Evolutionary conservation across 1,284 basidiomycete species (phyloP).

Genomic region (Ceraceosorus guamensis): DNA sequence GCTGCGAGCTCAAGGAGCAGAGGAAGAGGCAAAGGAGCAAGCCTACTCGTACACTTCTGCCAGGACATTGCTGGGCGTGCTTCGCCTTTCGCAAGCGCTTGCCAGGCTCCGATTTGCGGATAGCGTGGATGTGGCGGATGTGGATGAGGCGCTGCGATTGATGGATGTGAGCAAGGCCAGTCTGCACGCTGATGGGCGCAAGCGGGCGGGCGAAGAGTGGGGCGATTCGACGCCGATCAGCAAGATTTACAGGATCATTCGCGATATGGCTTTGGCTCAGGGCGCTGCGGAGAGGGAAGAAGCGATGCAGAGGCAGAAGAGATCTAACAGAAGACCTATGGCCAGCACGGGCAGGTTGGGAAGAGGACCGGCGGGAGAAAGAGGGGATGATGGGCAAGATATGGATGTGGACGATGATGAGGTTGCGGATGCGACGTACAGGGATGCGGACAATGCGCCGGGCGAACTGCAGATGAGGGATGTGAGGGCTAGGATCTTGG

Average conservation of each 20-base stretch:
- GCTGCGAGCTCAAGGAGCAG: slow-evolving; percentile 82
- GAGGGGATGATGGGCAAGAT: slow-evolving; percentile 5
- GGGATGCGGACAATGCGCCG: slow-evolving; percentile 6
- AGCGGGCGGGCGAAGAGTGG: slow-evolving; percentile 8
- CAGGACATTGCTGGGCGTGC: slow-evolving; percentile 84
- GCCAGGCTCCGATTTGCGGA: slow-evolving; percentile 80
- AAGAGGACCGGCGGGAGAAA: slow-evolving; percentile 8
- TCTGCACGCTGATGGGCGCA: slow-evolving; percentile 50
- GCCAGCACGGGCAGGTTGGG: background rate
- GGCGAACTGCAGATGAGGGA: slow-evolving; percentile 21
- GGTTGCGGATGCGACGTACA: slow-evolving; percentile 1
- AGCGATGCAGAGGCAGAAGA: background rate
- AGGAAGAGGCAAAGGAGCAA: slow-evolving; percentile 80
- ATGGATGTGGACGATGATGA: slow-evolving; percentile 11
- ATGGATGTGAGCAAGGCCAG: slow-evolving; percentile 95
- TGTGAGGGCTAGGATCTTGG: slow-evolving; percentile 29
- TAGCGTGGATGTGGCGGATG: slow-evolving; percentile 73
- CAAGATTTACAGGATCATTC: slow-evolving; percentile 46
- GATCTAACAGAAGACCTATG: background rate
- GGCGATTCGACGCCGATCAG: slow-evolving; percentile 26
- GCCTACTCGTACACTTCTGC: slow-evolving; percentile 93
- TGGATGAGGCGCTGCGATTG: slow-evolving; percentile 90
- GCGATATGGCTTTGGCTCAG: slow-evolving; percentile 27
- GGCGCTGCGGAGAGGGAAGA: slow-evolving; percentile 4
- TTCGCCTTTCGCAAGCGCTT: slow-evolving; percentile 88